Evolutionary conservation across 331 rosid genomes (phyloP).

Genomic region (Malus hybrid): DNA sequence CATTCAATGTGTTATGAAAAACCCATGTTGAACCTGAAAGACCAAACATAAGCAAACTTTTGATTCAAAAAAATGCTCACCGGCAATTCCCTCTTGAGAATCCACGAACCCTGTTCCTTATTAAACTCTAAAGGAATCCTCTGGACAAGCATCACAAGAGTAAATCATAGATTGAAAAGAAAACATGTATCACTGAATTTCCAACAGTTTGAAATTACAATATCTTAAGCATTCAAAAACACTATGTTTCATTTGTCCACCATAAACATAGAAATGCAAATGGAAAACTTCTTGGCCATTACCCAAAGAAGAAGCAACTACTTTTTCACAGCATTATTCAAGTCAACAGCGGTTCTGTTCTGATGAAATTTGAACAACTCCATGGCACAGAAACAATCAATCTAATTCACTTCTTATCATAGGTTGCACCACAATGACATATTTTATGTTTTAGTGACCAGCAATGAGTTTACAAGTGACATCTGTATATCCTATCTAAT

Average conservation of each 20-base stretch:
- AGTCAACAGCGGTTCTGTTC: background rate
- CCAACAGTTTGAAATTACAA: background rate
- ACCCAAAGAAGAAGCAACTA: background rate
- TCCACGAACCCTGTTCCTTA: constrained; percentile 53
- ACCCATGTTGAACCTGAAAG: background rate
- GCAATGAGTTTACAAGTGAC: background rate
- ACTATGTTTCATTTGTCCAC: background rate
- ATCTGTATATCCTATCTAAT: background rate
- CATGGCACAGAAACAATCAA: background rate
- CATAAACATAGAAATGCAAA: too few species aligned
- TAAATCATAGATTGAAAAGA: background rate
- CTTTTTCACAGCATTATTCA: background rate
- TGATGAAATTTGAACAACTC: background rate
- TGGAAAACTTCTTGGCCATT: background rate
- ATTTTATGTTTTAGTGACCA: background rate
- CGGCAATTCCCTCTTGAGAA: constrained; percentile 66
- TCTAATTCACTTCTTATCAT: background rate
- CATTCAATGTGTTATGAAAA: background rate
- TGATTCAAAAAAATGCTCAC: constrained; percentile 39
- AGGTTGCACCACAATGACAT: background rate
- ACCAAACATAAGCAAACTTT: background rate
- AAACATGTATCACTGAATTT: background rate
- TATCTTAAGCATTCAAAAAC: background rate
- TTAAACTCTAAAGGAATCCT: constrained; percentile 58
- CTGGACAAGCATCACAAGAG: constrained; percentile 43